These are phyloP conservation scores for Oryza glumipatula DNA, from an alignment of 176 grass and related monocot genomes.

Conservation along the genomic window DNA sequence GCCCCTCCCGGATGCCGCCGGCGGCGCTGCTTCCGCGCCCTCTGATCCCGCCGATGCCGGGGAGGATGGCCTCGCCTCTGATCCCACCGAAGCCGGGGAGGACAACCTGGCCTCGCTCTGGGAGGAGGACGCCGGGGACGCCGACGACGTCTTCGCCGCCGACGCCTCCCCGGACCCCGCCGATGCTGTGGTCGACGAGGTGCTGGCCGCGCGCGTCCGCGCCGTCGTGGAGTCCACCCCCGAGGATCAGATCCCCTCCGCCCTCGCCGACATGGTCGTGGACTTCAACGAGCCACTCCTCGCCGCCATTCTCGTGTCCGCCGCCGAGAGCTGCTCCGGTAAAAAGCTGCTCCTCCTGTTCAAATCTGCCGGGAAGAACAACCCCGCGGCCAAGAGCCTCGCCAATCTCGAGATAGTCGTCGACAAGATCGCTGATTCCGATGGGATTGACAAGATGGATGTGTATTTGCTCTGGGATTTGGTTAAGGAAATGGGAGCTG, in stretches of 20 bases:
- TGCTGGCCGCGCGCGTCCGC: conserved; percentile 54
- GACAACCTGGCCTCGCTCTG: conserved; percentile 67
- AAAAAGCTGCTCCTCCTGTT: conserved; percentile 68
- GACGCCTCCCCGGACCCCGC: conserved; percentile 8
- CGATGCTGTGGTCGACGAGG: conserved; percentile 49
- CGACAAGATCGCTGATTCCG: conserved; percentile 45
- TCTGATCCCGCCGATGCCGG: conserved; percentile 35
- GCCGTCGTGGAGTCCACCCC: conserved; percentile 42
- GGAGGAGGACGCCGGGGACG: conserved; percentile 56
- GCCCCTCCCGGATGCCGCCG: conserved; percentile 29
- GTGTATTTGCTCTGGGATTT: conserved; percentile 88
- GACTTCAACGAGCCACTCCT: conserved; percentile 73
- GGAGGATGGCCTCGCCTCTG: conserved; percentile 50
- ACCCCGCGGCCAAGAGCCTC: conserved; percentile 50
- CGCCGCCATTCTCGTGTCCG: conserved; percentile 55
- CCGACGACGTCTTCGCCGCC: conserved; percentile 50
- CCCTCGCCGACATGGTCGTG: conserved; percentile 63
- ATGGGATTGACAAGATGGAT: conserved; percentile 58
- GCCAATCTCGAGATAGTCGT: conserved; percentile 61
- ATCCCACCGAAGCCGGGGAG: conserved; percentile 38
- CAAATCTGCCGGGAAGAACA: conserved; percentile 54
- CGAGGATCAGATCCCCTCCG: conserved; percentile 53
- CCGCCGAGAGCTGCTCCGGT: conserved; percentile 47
- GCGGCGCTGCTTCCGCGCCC: not conserved
- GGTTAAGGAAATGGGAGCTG: conserved; percentile 72